phyloP scores from a whole-genome alignment of 1,284 basidiomycete species.

The Austroboletus niveus region DNA sequence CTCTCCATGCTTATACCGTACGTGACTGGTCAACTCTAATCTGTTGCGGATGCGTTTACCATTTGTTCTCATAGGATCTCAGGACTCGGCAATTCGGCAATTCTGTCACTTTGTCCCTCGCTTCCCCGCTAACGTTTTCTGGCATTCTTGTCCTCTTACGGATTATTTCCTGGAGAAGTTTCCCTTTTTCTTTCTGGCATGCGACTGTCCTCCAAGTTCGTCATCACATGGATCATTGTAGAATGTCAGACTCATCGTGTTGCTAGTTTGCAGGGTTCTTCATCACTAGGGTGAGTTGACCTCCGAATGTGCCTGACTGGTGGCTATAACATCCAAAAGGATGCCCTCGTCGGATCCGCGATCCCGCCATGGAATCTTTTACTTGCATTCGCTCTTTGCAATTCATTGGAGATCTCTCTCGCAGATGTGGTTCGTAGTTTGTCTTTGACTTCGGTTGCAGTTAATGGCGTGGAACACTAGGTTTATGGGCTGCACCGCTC shows the following conservation, averaged over 20 bases:
- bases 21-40: slow-evolving; percentile 5
- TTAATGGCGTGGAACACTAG: slow-evolving; percentile 12
- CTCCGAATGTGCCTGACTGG: background rate
- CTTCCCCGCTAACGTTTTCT: slow-evolving; percentile 17
- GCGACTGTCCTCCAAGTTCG: slow-evolving; percentile 24
- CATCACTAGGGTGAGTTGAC: slow-evolving; percentile 18
- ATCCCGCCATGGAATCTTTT: slow-evolving; percentile 11
- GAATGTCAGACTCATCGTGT: background rate
- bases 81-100: slow-evolving; percentile 13
- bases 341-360: slow-evolving; percentile 9
- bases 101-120: slow-evolving; percentile 10
- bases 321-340: slow-evolving; percentile 6
- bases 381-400: slow-evolving; percentile 16
- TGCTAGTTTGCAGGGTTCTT: slow-evolving; percentile 25
- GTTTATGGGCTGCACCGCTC: slow-evolving; percentile 17
- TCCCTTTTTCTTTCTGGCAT: slow-evolving; percentile 22
- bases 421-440: slow-evolving; percentile 23
- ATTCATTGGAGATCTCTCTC: slow-evolving; percentile 18
- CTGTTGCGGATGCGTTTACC: background rate
- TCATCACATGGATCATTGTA: background rate
- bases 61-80: slow-evolving; percentile 16
- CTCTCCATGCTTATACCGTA: slow-evolving; percentile 19
- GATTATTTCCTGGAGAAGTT: slow-evolving; percentile 8
- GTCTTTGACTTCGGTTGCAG: background rate
- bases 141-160: slow-evolving; percentile 15